Evolutionary conservation across 371 early-diverging fungal genomes (phyloP).

Genomic region (Dichotomocladium elegans): DNA sequence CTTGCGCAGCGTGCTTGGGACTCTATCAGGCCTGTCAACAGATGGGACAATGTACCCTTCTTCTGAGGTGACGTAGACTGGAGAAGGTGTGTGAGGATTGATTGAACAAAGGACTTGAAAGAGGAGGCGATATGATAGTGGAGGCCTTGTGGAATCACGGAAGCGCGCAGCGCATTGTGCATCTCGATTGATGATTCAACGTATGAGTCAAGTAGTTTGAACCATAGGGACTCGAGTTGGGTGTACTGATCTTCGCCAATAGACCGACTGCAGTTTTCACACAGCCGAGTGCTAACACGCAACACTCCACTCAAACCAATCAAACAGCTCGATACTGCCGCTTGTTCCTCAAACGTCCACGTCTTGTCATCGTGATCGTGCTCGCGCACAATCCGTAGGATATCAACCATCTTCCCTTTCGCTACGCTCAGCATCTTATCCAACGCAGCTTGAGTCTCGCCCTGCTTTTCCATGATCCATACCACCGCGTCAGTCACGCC

Average conservation of each 20-base stretch:
- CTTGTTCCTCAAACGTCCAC: constrained; percentile 60
- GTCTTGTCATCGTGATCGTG: constrained; percentile 16
- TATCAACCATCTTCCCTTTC: constrained; percentile 41
- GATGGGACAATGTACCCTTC: constrained; percentile 49
- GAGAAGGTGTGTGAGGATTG: constrained; percentile 57
- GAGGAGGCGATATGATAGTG: constrained; percentile 44
- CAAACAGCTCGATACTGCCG: constrained; percentile 43
- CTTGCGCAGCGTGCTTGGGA: constrained; percentile 55
- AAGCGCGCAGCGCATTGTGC: constrained; percentile 16
- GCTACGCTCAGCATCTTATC: constrained; percentile 62
- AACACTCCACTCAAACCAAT: constrained; percentile 59
- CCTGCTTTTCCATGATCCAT: constrained; percentile 75
- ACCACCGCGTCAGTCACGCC: constrained; percentile 70
- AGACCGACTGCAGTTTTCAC: constrained; percentile 47
- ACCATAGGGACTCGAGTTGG: constrained; percentile 63
- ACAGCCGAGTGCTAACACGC: constrained; percentile 57
- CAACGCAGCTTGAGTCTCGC: constrained; percentile 65
- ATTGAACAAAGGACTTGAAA: constrained; percentile 63
- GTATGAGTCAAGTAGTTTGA: constrained; percentile 60
- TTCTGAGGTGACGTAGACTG: constrained; percentile 67
- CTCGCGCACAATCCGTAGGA: constrained; percentile 38
- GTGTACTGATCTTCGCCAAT: background rate
- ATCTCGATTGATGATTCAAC: constrained; percentile 50
- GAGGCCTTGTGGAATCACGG: constrained; percentile 17
- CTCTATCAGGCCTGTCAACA: constrained; percentile 60